Conservation (phyloP, 1,284 basidiomycete genomes). For the Rhodotorula sp. region DNA sequence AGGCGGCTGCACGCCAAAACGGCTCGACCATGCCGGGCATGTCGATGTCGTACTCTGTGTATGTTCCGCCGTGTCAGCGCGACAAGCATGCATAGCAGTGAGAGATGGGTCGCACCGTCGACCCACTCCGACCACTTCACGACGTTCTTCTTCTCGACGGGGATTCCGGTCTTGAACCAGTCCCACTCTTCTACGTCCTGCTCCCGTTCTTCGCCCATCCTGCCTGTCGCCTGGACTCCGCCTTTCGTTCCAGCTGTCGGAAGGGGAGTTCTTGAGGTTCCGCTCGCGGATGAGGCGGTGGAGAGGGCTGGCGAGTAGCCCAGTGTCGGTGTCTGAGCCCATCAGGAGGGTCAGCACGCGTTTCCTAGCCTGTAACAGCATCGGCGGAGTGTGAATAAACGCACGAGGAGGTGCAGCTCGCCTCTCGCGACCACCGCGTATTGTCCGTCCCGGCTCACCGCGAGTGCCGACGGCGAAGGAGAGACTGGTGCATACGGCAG, state of each 20-base stretch:
- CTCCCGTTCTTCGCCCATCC: slow-evolving; percentile 18
- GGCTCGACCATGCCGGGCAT: slow-evolving; percentile 10
- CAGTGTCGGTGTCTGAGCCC: slow-evolving; percentile 10
- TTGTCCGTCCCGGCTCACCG: slow-evolving; percentile 21
- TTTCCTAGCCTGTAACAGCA: no score
- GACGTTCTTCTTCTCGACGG: slow-evolving; percentile 21
- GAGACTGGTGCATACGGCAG: slow-evolving; percentile 10
- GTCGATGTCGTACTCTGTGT: slow-evolving; percentile 21
- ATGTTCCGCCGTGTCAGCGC: neutral
- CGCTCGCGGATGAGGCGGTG: neutral
- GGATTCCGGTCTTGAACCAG: slow-evolving; percentile 7
- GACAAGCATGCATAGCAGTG: neutral
- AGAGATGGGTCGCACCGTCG: slow-evolving; percentile 15
- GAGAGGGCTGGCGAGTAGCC: neutral
- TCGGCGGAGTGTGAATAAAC: neutral
- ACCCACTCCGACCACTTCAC: slow-evolving; percentile 32
- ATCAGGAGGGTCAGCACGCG: no score
- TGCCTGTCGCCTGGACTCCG: neutral
- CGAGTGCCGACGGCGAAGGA: neutral
- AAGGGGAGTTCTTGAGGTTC: neutral
- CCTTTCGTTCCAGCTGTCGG: neutral
- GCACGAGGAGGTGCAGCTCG: slow-evolving; percentile 32
- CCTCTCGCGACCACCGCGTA: slow-evolving; percentile 21
- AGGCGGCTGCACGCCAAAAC: slow-evolving; percentile 18
- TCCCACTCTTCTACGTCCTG: slow-evolving; percentile 1